Percentiles rank a stretch among this genome's conserved stretches.
These are phyloP conservation scores for Epichloe uncinata DNA, from an alignment of 2,329 filamentous ascomycete genomes.

Conservation along the genomic window DNA sequence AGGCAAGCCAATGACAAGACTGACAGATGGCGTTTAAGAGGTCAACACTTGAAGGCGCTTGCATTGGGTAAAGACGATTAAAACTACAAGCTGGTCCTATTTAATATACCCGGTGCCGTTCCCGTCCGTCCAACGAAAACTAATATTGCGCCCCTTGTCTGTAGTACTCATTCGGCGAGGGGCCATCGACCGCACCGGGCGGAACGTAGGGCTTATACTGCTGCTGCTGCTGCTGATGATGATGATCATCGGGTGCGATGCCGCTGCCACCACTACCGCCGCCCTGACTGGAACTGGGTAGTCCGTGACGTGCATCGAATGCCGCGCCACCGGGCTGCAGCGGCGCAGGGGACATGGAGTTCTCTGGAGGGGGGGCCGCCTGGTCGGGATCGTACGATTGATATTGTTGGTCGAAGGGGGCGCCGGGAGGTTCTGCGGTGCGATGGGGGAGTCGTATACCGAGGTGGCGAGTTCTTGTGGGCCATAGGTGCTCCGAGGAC, in stretches of 20 bases:
- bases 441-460: constrained; percentile 61
- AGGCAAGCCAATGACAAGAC: too few species aligned
- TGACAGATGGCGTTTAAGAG: too few species aligned
- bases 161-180: constrained; percentile 43
- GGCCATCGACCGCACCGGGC: constrained; percentile 32
- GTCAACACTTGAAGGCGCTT: too few species aligned
- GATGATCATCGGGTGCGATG: background rate
- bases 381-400: constrained; percentile 26
- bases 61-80: too few species aligned
- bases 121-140: too few species aligned
- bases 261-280: background rate
- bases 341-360: constrained; percentile 27
- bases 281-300: constrained; percentile 37
- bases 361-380: constrained; percentile 22
- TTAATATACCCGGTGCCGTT: too few species aligned
- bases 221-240: constrained; percentile 15
- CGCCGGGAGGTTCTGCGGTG: constrained; percentile 29
- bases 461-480: constrained; percentile 69
- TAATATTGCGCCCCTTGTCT: constrained; percentile 20
- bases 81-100: too few species aligned
- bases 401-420: constrained; percentile 23
- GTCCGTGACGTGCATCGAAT: constrained; percentile 35
- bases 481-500: constrained; percentile 55
- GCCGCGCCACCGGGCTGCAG: constrained; percentile 30
- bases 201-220: constrained; percentile 51